phyloP scores from a whole-genome alignment of 805 yeast genomes.

The Priceomyces medius region DNA sequence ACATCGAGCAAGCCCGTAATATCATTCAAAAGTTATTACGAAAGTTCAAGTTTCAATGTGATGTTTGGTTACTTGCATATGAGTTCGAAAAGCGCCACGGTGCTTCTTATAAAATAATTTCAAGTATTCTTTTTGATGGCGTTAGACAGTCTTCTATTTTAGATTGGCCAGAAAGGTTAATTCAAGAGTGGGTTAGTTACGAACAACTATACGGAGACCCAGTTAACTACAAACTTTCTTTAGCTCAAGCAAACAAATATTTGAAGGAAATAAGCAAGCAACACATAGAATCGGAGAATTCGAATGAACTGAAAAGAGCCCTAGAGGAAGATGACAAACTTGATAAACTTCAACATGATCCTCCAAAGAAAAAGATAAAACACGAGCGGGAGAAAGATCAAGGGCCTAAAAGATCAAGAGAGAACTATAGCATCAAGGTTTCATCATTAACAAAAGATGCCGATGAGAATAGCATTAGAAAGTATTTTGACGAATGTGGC shows the following conservation, averaged over 20 bases:
- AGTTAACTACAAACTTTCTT: constrained; percentile 19
- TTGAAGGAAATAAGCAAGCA: constrained; percentile 10
- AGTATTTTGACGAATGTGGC: constrained; percentile 64
- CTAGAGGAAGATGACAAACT: constrained; percentile 7
- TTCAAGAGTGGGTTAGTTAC: constrained; percentile 44
- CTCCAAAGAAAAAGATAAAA: constrained; percentile 8
- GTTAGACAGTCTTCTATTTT: constrained; percentile 22
- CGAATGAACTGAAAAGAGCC: constrained; percentile 9
- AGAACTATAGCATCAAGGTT: constrained; percentile 57
- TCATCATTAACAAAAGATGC: constrained; percentile 42
- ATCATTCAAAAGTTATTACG: constrained; percentile 22
- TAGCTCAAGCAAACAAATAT: constrained; percentile 23
- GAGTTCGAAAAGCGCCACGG: constrained; percentile 39
- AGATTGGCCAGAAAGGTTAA: constrained; percentile 53
- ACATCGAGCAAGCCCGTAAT: constrained; percentile 25
- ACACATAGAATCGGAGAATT: constrained; percentile 7
- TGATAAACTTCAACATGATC: constrained; percentile 3
- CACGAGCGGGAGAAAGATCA: constrained; percentile 6
- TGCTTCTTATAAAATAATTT: constrained; percentile 17
- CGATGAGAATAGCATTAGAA: constrained; percentile 37
- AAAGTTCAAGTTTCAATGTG: constrained; percentile 34
- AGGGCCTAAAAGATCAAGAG: constrained; percentile 50
- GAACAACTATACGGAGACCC: constrained; percentile 34
- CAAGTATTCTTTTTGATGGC: constrained; percentile 31
- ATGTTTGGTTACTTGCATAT: constrained; percentile 47